Evolutionary conservation across 2,329 filamentous ascomycete genomes (phyloP).

Genomic region (Monilinia polystroma): DNA sequence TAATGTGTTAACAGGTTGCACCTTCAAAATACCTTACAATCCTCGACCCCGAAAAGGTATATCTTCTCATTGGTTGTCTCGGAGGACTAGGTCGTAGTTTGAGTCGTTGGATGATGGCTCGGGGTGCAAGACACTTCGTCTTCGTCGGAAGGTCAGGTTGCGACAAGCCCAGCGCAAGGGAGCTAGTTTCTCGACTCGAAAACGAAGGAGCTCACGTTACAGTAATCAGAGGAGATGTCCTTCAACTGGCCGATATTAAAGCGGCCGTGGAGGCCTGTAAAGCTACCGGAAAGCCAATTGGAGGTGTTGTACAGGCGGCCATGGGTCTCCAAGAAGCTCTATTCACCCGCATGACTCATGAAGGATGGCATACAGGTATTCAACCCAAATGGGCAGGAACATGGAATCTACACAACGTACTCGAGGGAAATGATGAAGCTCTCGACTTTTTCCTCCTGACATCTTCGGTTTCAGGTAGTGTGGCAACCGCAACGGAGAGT

Average conservation of each 20-base stretch:
- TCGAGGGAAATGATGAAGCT: neutral
- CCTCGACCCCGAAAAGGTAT: conserved; percentile 29
- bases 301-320: conserved; percentile 36
- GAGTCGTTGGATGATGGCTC: conserved; percentile 23
- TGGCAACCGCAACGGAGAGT: conserved; percentile 40
- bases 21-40: conserved; percentile 3
- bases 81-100: conserved; percentile 28
- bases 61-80: conserved; percentile 26
- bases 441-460: conserved; percentile 43
- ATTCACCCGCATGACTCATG: conserved; percentile 13
- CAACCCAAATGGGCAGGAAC: conserved; percentile 40
- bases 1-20: neutral
- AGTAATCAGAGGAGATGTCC: conserved; percentile 30
- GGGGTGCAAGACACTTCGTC: conserved; percentile 36
- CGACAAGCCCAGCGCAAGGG: conserved; percentile 35
- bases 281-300: conserved; percentile 21
- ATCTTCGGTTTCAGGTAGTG: conserved; percentile 36
- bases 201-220: neutral
- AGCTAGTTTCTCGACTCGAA: conserved; percentile 7
- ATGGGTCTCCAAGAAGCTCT: conserved; percentile 35
- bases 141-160: conserved; percentile 42
- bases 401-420: conserved; percentile 23
- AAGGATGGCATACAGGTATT: conserved; percentile 25
- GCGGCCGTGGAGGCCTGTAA: conserved; percentile 10
- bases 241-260: conserved; percentile 20